phyloP scores from a whole-genome alignment of 176 grass and related monocot genomes.

The Oryza glaberrima region DNA sequence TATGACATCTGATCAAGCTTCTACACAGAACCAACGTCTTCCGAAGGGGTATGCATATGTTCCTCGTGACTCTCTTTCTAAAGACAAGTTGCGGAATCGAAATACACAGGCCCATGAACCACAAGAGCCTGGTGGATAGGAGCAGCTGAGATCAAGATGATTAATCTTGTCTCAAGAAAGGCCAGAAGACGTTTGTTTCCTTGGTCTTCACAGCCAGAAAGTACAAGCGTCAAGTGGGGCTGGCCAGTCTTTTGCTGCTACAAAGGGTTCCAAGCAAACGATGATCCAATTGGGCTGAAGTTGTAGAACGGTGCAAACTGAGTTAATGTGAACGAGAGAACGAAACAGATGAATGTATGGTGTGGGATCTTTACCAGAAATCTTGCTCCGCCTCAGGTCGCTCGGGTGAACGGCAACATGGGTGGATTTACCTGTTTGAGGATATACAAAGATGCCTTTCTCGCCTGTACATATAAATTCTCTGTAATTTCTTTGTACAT shows the following conservation, averaged over 20 bases:
- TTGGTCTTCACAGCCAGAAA: constrained; percentile 40
- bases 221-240: neutral
- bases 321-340: constrained; percentile 28
- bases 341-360: constrained; percentile 34
- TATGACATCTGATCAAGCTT: constrained; percentile 96
- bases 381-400: neutral
- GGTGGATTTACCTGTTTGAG: constrained; percentile 35
- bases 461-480: constrained; percentile 51
- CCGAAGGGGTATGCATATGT: constrained; percentile 93
- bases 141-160: constrained; percentile 43
- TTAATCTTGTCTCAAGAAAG: constrained; percentile 41
- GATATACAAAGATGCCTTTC: constrained; percentile 44
- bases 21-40: constrained; percentile 86
- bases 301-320: constrained; percentile 52
- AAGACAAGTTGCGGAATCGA: constrained; percentile 66
- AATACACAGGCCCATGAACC: constrained; percentile 61
- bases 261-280: constrained; percentile 41
- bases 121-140: constrained; percentile 84
- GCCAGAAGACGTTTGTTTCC: constrained; percentile 10
- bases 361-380: constrained; percentile 38
- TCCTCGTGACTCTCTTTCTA: constrained; percentile 85
- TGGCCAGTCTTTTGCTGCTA: constrained; percentile 33
- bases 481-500: constrained; percentile 67
- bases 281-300: constrained; percentile 45
- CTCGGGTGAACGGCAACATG: constrained; percentile 33